Conservation (phyloP, 1,284 basidiomycete species). For the Meira nashicola region DNA sequence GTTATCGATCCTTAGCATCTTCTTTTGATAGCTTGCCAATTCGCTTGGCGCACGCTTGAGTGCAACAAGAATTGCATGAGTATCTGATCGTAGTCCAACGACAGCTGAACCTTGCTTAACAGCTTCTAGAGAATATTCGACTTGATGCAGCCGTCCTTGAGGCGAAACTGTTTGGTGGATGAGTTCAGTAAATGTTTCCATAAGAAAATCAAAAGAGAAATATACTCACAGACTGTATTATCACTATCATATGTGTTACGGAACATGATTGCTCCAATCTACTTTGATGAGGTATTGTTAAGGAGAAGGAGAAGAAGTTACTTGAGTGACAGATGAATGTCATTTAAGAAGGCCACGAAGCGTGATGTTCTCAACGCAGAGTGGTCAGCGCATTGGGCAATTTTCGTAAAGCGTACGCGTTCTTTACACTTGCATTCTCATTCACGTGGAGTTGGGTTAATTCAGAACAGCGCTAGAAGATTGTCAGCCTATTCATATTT, state of each 20-base stretch:
- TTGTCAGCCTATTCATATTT: too few relatives aligned
- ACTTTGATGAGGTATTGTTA: too few relatives aligned
- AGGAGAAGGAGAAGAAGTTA: too few relatives aligned
- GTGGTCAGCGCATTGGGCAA: too few relatives aligned
- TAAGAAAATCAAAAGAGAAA: neutral
- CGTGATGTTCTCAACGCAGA: too few relatives aligned
- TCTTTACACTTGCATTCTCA: too few relatives aligned
- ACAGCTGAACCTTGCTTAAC: constrained; percentile 99
- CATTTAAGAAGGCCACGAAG: too few relatives aligned
- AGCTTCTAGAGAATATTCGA: constrained; percentile 98
- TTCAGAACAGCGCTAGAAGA: too few relatives aligned
- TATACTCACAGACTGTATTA: constrained; percentile 44
- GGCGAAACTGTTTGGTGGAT: constrained; percentile 32
- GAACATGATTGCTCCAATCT: constrained; percentile 35
- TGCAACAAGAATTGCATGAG: constrained; percentile 86
- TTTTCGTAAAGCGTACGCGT: too few relatives aligned
- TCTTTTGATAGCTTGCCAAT: constrained; percentile 96
- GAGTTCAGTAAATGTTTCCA: neutral
- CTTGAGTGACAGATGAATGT: too few relatives aligned
- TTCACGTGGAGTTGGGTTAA: too few relatives aligned
- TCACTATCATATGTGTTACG: constrained; percentile 52
- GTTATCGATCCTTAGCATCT: constrained; percentile 98
- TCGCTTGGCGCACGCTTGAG: constrained; percentile 99
- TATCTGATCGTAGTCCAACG: constrained; percentile 89
- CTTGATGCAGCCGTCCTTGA: constrained; percentile 67